phyloP scores from a whole-genome alignment of 1,284 basidiomycete species.

The Thelephora terrestris region DNA sequence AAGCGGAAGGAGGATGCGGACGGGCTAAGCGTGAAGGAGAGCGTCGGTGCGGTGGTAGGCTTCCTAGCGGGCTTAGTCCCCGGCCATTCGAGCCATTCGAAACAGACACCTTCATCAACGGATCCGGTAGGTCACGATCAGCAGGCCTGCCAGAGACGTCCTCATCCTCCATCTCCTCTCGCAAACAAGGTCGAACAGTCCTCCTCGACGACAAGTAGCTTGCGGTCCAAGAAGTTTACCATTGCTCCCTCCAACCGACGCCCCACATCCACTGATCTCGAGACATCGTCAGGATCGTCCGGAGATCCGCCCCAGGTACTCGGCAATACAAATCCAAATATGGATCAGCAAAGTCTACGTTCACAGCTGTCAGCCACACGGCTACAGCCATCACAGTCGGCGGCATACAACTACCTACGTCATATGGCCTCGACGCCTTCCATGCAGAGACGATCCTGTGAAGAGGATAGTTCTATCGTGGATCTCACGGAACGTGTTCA shows the following conservation, averaged over 20 bases:
- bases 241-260: not conserved
- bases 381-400: slow-evolving; percentile 20
- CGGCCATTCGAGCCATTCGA: slow-evolving; percentile 12
- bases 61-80: slow-evolving; percentile 48
- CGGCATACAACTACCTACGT: slow-evolving; percentile 52
- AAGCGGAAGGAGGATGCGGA: slow-evolving; percentile 19
- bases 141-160: not conserved
- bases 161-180: slow-evolving; percentile 25
- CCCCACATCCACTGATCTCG: not conserved
- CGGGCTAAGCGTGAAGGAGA: slow-evolving; percentile 19
- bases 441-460: slow-evolving; percentile 32
- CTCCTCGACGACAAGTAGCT: not conserved
- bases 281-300: not conserved
- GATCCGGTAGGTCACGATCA: not conserved
- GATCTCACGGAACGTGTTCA: slow-evolving; percentile 13
- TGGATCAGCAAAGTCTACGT: not conserved
- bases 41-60: slow-evolving; percentile 48
- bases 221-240: not conserved
- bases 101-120: not conserved
- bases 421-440: slow-evolving; percentile 59
- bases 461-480: slow-evolving; percentile 19
- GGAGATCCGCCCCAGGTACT: not conserved
- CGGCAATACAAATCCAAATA: not conserved
- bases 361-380: not conserved
- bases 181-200: slow-evolving; percentile 14